phyloP scores from a whole-genome alignment of 139 green algal species.

The Picochlorum sp. region DNA sequence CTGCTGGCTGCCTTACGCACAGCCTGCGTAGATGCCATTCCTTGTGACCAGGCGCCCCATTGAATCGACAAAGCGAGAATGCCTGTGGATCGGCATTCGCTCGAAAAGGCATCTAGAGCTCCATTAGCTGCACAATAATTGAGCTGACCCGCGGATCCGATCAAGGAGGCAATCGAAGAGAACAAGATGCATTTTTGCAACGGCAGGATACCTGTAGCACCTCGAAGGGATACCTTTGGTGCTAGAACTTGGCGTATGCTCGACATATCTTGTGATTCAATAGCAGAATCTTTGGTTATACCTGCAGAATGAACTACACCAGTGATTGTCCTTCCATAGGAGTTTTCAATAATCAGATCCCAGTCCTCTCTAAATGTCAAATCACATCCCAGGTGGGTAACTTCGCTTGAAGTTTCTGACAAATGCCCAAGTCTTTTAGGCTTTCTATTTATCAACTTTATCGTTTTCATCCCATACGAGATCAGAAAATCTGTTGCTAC shows the following conservation, averaged over 20 bases:
- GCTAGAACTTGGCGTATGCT: slow-evolving; percentile 32
- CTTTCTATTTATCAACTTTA: no score
- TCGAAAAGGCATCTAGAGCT: slow-evolving; percentile 39
- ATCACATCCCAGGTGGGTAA: no score
- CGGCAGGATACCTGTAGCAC: neutral
- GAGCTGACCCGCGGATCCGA: slow-evolving; percentile 59
- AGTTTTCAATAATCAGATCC: no score
- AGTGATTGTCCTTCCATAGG: neutral
- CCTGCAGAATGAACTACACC: slow-evolving; percentile 56
- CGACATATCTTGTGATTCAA: slow-evolving; percentile 36
- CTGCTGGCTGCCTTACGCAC: slow-evolving; percentile 37
- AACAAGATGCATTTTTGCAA: slow-evolving; percentile 29
- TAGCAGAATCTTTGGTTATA: slow-evolving; percentile 46
- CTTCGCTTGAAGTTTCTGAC: no score
- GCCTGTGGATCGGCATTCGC: neutral
- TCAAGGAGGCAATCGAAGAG: slow-evolving; percentile 51
- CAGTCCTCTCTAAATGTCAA: no score
- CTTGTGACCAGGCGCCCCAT: slow-evolving; percentile 46
- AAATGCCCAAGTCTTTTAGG: no score
- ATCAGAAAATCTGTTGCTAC: neutral
- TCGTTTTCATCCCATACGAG: neutral
- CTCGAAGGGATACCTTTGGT: slow-evolving; percentile 35
- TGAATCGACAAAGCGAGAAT: slow-evolving; percentile 16
- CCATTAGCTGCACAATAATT: slow-evolving; percentile 67
- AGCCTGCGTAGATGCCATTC: slow-evolving; percentile 64